Base-by-base conservation (phyloP, 2,329 filamentous ascomycete genomes). In the Cercospora sp. region DNA sequence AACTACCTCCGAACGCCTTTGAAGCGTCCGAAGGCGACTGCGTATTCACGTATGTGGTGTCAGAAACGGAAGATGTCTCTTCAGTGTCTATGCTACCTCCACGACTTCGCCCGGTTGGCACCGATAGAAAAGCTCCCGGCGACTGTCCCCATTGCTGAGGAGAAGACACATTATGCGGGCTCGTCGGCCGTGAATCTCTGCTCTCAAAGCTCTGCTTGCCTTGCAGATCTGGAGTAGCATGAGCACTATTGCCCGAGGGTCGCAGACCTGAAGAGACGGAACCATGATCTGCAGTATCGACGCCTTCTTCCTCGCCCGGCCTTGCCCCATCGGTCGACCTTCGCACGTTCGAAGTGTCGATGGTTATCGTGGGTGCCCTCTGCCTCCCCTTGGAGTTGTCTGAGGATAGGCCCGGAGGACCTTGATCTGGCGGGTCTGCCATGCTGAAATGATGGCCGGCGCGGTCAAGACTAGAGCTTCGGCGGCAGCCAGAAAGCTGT, bases 21-120 rank as follows among this genome's bases (percentile, higher is more conserved):
- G 68, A 60, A 9, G 68, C 67, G 20, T 73, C 71, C n/a, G 71
- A 71, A 78, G 33, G 83, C 57, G 82, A 74, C 4, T 79, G 80
- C 42, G 68, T 79, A 70, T 79, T 79, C 13, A 89, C 84, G 57
- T 89, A 86, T 1, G 89, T 89, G n/a, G 89, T 86, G 18, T 85
- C 88, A 64, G 88, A 88, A 67, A 85, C 84, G 9, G 84, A 86
- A 64, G 83, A 82, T 42, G 82, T 79, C 18, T 85, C 83, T 58
- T 88, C 85, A 10, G 88, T 90, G 73, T 91, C 90, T 60, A 92
- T 77, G 1, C 89, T 91, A 71, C 87, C 88, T 3, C 88, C 88
- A 72, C 89, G 83, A 65, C 88, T 89, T 66, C 88, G 82, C n/a
- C 83, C 79, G 2, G 84, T 85, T 3, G 89, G 89, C 1, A 91